phyloP scores from a whole-genome alignment of 768 basidiomycete species.

The Lyophyllum semitale region DNA sequence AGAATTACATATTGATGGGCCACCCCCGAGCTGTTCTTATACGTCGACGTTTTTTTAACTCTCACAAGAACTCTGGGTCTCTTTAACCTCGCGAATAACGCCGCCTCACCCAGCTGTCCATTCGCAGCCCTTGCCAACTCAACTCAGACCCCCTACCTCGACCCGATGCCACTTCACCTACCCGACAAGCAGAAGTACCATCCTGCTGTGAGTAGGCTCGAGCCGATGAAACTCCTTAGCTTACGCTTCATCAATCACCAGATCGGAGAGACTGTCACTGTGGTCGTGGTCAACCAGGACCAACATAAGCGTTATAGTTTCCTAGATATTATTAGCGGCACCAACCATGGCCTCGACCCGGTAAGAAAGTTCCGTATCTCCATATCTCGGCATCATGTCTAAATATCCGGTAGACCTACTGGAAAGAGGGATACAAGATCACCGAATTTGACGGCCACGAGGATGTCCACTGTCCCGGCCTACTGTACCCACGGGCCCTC shows the following conservation, averaged over 20 bases:
- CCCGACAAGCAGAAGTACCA: background rate
- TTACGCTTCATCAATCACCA: background rate
- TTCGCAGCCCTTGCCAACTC: background rate
- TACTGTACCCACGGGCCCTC: conserved; percentile 13
- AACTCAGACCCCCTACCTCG: background rate
- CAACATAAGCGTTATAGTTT: background rate
- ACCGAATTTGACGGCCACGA: conserved; percentile 5
- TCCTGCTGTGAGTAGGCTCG: background rate
- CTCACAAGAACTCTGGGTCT: background rate
- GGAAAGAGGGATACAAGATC: conserved; percentile 14
- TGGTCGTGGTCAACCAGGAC: background rate
- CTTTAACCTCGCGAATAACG: background rate
- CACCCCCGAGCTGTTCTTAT: background rate
- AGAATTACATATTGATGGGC: background rate
- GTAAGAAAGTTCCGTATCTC: background rate
- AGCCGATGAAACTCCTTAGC: background rate
- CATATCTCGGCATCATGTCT: background rate
- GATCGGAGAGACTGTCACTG: background rate
- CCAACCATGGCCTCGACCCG: background rate
- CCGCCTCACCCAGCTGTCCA: background rate
- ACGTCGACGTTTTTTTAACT: background rate
- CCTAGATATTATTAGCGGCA: background rate
- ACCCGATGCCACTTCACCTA: background rate
- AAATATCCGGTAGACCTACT: conserved; percentile 8
- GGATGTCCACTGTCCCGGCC: conserved; percentile 12